phyloP scores from a whole-genome alignment of 768 basidiomycete genomes.

The Tephrocybe sp. region DNA sequence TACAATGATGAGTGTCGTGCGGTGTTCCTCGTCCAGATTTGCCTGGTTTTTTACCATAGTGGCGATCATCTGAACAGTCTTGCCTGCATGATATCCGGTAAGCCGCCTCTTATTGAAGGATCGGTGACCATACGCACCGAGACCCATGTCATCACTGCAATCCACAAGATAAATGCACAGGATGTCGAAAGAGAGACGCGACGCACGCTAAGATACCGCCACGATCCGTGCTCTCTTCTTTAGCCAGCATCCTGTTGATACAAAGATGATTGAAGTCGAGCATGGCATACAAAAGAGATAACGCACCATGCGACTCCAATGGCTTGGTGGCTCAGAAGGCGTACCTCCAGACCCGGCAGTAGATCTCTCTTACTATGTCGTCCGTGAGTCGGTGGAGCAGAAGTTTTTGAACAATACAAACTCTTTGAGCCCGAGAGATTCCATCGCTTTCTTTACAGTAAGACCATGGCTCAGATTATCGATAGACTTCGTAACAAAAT shows the following conservation, averaged over 20 bases:
- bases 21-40: conserved; percentile 37
- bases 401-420: conserved; percentile 24
- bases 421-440: conserved; percentile 51
- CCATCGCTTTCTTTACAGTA: conserved; percentile 51
- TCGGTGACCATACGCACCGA: conserved; percentile 37
- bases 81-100: conserved; percentile 36
- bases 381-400: not conserved
- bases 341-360: conserved; percentile 69
- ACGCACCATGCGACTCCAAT: conserved; percentile 74
- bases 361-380: conserved; percentile 46
- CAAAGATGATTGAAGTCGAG: not conserved
- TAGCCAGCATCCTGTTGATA: conserved; percentile 61
- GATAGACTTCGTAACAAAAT: conserved; percentile 61
- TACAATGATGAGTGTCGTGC: conserved; percentile 72
- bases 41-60: conserved; percentile 72
- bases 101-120: not conserved
- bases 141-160: conserved; percentile 68
- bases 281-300: not conserved
- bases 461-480: conserved; percentile 56
- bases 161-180: not conserved
- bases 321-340: conserved; percentile 70
- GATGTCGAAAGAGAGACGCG: conserved; percentile 26
- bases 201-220: conserved; percentile 67
- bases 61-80: conserved; percentile 82
- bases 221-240: conserved; percentile 50